phyloP scores from a whole-genome alignment of 768 basidiomycete genomes.

The Tylopilus plumbeoviolaceoides region DNA sequence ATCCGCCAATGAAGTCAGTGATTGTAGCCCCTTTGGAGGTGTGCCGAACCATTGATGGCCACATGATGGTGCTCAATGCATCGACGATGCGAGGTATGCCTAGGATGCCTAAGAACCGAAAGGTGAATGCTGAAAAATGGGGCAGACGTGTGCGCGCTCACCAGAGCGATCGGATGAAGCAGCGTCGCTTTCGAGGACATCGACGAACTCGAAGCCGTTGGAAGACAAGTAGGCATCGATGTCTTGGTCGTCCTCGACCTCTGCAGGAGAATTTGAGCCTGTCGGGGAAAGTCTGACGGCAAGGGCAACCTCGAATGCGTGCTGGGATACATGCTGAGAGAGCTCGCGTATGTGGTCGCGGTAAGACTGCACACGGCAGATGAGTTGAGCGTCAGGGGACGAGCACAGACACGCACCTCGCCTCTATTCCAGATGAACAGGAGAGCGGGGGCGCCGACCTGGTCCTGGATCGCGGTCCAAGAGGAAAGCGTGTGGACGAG shows the following conservation, averaged over 20 bases:
- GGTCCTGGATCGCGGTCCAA: constrained; percentile 38
- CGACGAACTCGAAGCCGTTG: constrained; percentile 75
- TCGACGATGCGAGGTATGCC: constrained; percentile 69
- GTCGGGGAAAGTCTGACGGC: constrained; percentile 52
- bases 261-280: constrained; percentile 15
- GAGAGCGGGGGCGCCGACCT: constrained; percentile 53
- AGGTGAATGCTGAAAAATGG: not conserved
- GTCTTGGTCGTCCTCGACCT: constrained; percentile 46
- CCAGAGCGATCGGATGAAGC: constrained; percentile 13
- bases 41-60: constrained; percentile 64
- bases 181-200: constrained; percentile 27
- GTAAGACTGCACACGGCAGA: constrained; percentile 44
- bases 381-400: not conserved
- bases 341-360: constrained; percentile 51
- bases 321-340: constrained; percentile 42
- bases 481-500: constrained; percentile 45
- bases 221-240: constrained; percentile 65
- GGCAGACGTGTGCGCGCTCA: constrained; percentile 1
- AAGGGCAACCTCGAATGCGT: constrained; percentile 68
- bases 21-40: not conserved
- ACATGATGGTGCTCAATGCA: constrained; percentile 84
- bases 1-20: not conserved
- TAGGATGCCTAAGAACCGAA: constrained; percentile 37
- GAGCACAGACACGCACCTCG: constrained; percentile 43
- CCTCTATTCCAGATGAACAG: constrained; percentile 68